These are phyloP conservation scores for Arabidopsis lyrata DNA, from an alignment of 441 rosid species.

Conservation along the genomic window DNA sequence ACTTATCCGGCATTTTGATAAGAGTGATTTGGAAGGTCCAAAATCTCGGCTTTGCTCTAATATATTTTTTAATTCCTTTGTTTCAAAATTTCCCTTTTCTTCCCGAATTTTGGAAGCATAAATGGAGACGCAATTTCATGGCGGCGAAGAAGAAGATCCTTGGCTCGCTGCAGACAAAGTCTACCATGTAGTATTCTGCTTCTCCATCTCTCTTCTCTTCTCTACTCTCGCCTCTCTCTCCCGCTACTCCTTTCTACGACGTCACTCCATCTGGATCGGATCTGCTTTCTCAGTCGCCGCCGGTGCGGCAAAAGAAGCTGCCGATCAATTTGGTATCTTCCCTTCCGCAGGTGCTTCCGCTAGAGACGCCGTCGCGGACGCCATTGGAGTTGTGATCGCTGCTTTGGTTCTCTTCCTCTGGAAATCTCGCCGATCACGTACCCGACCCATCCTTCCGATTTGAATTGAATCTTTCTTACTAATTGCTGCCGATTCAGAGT, in stretches of 20 bases:
- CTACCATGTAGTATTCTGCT: slow-evolving; percentile 84
- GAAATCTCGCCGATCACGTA: slow-evolving; percentile 45
- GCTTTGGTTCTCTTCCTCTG: slow-evolving; percentile 51
- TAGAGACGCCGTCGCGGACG: slow-evolving; percentile 77
- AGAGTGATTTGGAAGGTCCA: no score
- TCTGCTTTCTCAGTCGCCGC: slow-evolving; percentile 74
- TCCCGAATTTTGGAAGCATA: background rate
- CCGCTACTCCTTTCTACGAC: slow-evolving; percentile 61
- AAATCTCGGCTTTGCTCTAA: no score
- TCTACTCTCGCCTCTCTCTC: slow-evolving; percentile 64
- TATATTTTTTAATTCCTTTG: no score
- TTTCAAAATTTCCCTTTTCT: no score
- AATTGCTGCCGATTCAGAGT: background rate
- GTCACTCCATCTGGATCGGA: slow-evolving; percentile 64
- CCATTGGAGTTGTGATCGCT: slow-evolving; percentile 63
- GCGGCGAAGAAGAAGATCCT: slow-evolving; percentile 56
- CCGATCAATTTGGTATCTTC: slow-evolving; percentile 78
- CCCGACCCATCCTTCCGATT: slow-evolving; percentile 61
- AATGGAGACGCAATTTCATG: slow-evolving; percentile 28
- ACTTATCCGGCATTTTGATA: no score
- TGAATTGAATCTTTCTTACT: slow-evolving; percentile 49
- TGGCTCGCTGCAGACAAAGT: slow-evolving; percentile 88
- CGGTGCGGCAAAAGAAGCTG: slow-evolving; percentile 91
- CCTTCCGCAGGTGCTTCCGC: slow-evolving; percentile 88
- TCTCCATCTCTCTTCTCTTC: slow-evolving; percentile 74